A percentile compares a stretch with the other conserved stretches of the same genome.
These are phyloP conservation scores for Tylopilus orsonianus DNA, from an alignment of 1,284 basidiomycete species.

Conservation along the genomic window DNA sequence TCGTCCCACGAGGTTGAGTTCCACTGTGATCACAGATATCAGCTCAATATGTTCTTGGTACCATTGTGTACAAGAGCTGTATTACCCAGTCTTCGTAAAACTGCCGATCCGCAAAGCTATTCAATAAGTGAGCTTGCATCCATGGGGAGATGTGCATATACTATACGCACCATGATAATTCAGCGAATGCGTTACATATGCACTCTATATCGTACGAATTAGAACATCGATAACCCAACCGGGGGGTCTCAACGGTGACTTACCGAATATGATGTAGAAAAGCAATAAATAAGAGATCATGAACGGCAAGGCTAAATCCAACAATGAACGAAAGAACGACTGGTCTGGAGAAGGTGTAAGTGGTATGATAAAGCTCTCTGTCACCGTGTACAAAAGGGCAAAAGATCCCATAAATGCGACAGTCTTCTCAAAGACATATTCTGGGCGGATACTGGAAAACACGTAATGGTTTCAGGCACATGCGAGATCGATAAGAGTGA, in stretches of 20 bases:
- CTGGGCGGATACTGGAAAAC: conserved; percentile 70
- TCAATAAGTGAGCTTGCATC: conserved; percentile 13
- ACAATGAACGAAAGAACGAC: conserved; percentile 72
- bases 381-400: conserved; percentile 86
- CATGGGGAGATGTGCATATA: neutral
- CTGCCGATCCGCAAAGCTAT: conserved; percentile 89
- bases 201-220: conserved; percentile 59
- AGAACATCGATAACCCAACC: conserved; percentile 3
- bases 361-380: conserved; percentile 92
- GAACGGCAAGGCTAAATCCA: conserved; percentile 92
- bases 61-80: conserved; percentile 14
- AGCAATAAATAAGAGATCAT: conserved; percentile 81
- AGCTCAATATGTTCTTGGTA: conserved; percentile 9
- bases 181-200: conserved; percentile 94
- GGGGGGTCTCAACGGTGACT: conserved; percentile 19
- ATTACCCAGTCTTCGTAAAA: conserved; percentile 94
- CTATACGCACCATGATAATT: conserved; percentile 70
- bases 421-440: conserved; percentile 94
- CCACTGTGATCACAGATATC: conserved; percentile 55
- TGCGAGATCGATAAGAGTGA: neutral
- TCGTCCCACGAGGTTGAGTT: conserved; percentile 97
- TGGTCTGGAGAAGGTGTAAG: conserved; percentile 71
- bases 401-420: conserved; percentile 96
- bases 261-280: conserved; percentile 83
- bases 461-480: neutral